phyloP scores from a whole-genome alignment of 345 rosid species.

The Odontarrhena argentea region DNA sequence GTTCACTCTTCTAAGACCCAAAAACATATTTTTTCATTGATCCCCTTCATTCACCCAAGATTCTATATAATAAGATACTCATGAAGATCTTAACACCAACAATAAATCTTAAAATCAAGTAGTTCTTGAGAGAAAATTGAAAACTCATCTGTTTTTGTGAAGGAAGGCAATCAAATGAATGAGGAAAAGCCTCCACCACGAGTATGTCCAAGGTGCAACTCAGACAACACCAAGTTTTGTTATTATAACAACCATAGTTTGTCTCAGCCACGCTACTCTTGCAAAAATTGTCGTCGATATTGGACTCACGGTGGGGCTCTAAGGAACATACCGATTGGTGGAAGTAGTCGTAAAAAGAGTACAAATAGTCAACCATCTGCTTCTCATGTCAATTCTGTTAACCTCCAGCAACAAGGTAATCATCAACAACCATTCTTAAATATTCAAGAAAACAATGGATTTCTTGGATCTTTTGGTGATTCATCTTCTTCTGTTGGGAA shows the following conservation, averaged over 20 bases:
- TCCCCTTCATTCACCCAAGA: neutral
- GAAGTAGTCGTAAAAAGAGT: conserved; percentile 29
- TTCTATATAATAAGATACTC: neutral
- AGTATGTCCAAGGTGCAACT: conserved; percentile 36
- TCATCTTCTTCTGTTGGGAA: conserved; percentile 12
- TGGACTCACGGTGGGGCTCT: conserved; percentile 40
- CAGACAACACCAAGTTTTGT: conserved; percentile 35
- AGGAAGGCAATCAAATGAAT: conserved; percentile 6
- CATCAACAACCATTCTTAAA: conserved; percentile 5
- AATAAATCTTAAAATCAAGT: conserved; percentile 3
- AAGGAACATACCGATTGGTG: conserved; percentile 37
- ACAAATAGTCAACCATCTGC: neutral
- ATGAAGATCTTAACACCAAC: conserved; percentile 1
- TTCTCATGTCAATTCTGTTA: conserved; percentile 9
- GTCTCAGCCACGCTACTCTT: conserved; percentile 34
- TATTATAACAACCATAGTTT: conserved; percentile 36
- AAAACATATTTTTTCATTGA: conserved; percentile 9
- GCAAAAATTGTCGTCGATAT: conserved; percentile 36
- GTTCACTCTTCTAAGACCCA: conserved; percentile 7
- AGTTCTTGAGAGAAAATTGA: conserved; percentile 18
- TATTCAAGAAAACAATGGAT: conserved; percentile 26
- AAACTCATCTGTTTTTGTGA: neutral
- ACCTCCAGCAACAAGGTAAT: conserved; percentile 3
- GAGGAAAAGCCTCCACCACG: conserved; percentile 26
- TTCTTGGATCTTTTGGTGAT: conserved; percentile 10